phyloP scores from a whole-genome alignment of 208 protist species.

The Trichomonas tenax region DNA sequence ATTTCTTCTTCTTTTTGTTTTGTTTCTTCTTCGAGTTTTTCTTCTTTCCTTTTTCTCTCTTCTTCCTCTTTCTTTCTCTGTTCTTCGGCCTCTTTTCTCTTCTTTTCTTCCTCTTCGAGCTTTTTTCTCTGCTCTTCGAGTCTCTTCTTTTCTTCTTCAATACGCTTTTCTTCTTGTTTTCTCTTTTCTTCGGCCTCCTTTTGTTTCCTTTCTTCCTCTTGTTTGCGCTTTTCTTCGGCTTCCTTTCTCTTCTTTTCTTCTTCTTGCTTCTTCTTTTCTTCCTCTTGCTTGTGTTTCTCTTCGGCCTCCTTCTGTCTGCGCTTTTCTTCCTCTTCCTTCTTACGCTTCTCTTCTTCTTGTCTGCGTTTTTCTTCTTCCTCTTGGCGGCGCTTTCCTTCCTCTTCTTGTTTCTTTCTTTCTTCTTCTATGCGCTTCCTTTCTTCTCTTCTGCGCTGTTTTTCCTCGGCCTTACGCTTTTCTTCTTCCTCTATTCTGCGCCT shows the following conservation, averaged over 20 bases:
- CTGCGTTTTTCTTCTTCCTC: background rate
- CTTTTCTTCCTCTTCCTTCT: background rate
- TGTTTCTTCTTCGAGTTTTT: background rate
- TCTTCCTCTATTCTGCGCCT: background rate
- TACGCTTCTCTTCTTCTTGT: background rate
- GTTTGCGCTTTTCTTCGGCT: background rate
- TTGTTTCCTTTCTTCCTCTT: background rate
- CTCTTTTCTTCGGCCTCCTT: background rate
- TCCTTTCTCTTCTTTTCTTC: background rate
- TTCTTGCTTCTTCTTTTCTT: background rate
- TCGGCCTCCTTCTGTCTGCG: background rate
- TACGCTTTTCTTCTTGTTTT: background rate
- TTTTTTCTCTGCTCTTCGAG: background rate
- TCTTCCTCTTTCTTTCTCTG: background rate
- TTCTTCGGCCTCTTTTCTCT: background rate
- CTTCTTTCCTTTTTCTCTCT: background rate
- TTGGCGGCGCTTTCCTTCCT: background rate
- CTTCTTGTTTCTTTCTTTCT: background rate
- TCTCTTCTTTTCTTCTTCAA: background rate
- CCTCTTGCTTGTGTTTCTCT: background rate
- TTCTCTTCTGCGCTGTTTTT: background rate
- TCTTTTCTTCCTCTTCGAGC: background rate
- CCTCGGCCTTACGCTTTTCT: background rate
- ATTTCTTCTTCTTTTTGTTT: background rate
- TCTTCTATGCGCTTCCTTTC: background rate